A percentile compares a stretch with the other conserved stretches of the same genome.
Conservation (phyloP, 2,329 filamentous ascomycete species). For the Aspergillus sp. region DNA sequence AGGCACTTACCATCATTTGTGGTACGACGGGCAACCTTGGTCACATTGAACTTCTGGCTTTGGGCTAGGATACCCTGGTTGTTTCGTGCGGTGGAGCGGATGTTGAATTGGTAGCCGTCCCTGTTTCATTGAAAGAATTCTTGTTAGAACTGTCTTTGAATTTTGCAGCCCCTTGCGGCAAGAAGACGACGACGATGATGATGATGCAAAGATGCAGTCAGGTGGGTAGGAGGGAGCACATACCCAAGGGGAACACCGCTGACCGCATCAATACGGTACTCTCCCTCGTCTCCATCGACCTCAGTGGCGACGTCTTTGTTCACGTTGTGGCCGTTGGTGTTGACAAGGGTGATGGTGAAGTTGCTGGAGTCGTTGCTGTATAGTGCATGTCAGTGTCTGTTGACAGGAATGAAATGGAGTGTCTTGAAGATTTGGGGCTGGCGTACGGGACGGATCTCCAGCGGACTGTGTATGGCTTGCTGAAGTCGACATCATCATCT, state of each 20-base stretch:
- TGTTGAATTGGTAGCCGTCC: constrained; percentile 44
- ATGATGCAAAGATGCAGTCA: too few species aligned
- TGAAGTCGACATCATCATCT: constrained; percentile 37
- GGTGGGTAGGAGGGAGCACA: constrained; percentile 5
- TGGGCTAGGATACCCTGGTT: constrained; percentile 46
- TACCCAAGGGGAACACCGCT: constrained; percentile 25
- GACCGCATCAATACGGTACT: constrained; percentile 38
- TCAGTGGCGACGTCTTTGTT: constrained; percentile 33
- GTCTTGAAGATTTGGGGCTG: not conserved
- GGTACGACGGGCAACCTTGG: constrained; percentile 17
- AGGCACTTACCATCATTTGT: constrained; percentile 24
- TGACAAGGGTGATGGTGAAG: constrained; percentile 45
- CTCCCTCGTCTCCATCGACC: constrained; percentile 36
- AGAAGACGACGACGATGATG: too few species aligned
- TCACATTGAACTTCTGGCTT: constrained; percentile 31
- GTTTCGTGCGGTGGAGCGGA: constrained; percentile 32
- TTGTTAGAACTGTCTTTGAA: not conserved
- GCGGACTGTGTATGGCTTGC: constrained; percentile 36
- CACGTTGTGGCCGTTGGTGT: constrained; percentile 36
- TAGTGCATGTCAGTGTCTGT: not conserved
- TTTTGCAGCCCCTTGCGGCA: too few species aligned
- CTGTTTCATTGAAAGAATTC: constrained; percentile 16
- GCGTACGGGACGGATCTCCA: constrained; percentile 41
- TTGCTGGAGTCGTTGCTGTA: constrained; percentile 40
- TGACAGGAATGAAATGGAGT: not conserved